A percentile compares a stretch with the other conserved stretches of the same genome.
phyloP scores from a whole-genome alignment of 2,329 filamentous ascomycete genomes.

The Colletotrichum graminicola region DNA sequence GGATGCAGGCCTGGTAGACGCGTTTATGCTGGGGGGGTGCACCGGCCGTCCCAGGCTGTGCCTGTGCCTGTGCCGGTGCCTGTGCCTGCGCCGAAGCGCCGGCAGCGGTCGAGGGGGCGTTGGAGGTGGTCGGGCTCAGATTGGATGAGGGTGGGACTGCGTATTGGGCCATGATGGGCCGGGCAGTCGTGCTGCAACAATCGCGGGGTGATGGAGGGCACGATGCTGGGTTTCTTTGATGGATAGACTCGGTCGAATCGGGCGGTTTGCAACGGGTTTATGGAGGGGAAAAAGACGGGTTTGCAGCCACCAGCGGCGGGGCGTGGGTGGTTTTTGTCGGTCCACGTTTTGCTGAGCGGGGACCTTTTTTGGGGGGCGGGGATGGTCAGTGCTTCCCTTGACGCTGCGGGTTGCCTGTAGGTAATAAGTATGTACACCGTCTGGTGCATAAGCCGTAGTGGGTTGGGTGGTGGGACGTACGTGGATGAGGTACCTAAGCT shows the following conservation, averaged over 20 bases:
- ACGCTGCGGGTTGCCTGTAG: slow-evolving; percentile 10
- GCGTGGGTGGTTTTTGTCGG: slow-evolving; percentile 38
- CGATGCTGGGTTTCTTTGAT: slow-evolving; percentile 39
- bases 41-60: slow-evolving; percentile 18
- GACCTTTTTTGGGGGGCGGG: slow-evolving; percentile 1
- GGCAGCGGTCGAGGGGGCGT: slow-evolving; percentile 41
- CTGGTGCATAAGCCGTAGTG: neutral
- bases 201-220: slow-evolving; percentile 37
- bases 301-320: slow-evolving; percentile 35
- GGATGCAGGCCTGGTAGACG: slow-evolving; percentile 74
- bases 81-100: slow-evolving; percentile 28
- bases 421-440: neutral
- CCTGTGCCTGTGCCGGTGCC: slow-evolving; percentile 11
- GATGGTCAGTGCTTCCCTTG: slow-evolving; percentile 17
- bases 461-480: neutral
- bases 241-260: slow-evolving; percentile 42
- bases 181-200: slow-evolving; percentile 35
- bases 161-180: slow-evolving; percentile 47
- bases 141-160: slow-evolving; percentile 39
- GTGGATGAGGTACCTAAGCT: slow-evolving; percentile 4
- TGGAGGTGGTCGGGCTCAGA: slow-evolving; percentile 39
- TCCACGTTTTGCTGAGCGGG: slow-evolving; percentile 18
- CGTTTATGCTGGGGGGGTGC: slow-evolving; percentile 65
- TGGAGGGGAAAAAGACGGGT: slow-evolving; percentile 44
- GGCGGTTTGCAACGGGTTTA: slow-evolving; percentile 51